Percentiles rank a stretch among this genome's conserved stretches.
Conservation (phyloP, 106 monocot species). For the Hemerocallis citrina region DNA sequence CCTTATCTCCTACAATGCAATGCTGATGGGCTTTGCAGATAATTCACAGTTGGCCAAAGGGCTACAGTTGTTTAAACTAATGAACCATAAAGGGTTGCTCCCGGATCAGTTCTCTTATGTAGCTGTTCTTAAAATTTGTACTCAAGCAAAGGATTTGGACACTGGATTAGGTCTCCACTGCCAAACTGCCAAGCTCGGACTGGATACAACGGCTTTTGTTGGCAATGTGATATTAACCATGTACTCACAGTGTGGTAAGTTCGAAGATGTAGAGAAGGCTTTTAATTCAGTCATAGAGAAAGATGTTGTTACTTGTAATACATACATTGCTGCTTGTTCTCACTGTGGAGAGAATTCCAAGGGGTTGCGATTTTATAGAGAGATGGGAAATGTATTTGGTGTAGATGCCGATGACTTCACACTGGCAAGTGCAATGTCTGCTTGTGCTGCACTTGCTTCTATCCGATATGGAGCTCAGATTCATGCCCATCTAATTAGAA, state of each 20-base stretch:
- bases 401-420: conserved; percentile 37
- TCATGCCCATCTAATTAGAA: conserved; percentile 40
- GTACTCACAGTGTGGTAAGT: conserved; percentile 28
- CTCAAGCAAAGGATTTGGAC: conserved; percentile 9
- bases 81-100: conserved; percentile 26
- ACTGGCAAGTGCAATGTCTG: conserved; percentile 28
- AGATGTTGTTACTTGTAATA: conserved; percentile 51
- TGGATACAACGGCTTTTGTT: conserved; percentile 43
- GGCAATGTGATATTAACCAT: conserved; percentile 58
- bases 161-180: conserved; percentile 30
- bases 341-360: conserved; percentile 35
- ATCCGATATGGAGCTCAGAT: conserved; percentile 39
- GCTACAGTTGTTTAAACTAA: conserved; percentile 39
- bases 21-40: conserved; percentile 49
- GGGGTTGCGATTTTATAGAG: conserved; percentile 28
- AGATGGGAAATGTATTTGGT: conserved; percentile 24
- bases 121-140: conserved; percentile 33
- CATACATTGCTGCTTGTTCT: conserved; percentile 40
- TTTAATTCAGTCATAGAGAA: conserved; percentile 37
- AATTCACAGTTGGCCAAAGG: conserved; percentile 23
- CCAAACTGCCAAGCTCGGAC: conserved; percentile 45
- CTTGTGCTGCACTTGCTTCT: conserved; percentile 45
- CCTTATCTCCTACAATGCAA: conserved; percentile 47
- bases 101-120: conserved; percentile 50
- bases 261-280: conserved; percentile 31